Evolutionary conservation across 192 early-diverging fungal genomes (phyloP), one percentile per base, ranked within the genome.

Genomic region (Geranomyces variabilis): DNA sequence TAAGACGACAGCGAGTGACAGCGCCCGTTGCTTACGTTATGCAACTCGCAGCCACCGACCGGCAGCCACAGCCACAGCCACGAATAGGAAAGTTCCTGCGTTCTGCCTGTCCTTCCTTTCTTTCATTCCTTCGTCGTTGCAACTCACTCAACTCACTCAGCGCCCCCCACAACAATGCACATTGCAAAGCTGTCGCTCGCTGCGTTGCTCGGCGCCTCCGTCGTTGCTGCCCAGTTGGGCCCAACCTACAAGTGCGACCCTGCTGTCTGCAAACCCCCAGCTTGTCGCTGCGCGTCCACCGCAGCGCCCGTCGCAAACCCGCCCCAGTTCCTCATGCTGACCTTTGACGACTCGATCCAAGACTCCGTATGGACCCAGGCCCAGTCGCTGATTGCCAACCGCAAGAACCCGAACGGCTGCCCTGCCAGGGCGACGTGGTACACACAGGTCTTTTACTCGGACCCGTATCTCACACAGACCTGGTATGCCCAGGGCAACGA

Each of bases 331-430:
- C 29, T 80, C 15, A 19, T 77, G 61, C 28, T 80, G 46, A 77
- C 72, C 13, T 69, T 63, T 56, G 79, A 80, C 51, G 72, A 74
- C 56, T 36, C 72, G 0, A 36, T 74, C 12, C 74, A 73, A 33
- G 67, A 19, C 3, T 26, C 67, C 14, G 48, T 61, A 12, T 75
- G 68, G 67, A 13, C n/a, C 4, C 60, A 31, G 8, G 64, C 49
- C 15, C 59, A 64, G 33, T 28, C 70, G 13, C 75, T 80, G 0
- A 9, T 68, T 21, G 55, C 28, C 28, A 74, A 63, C 58, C 60
- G 79, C 58, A 69, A 74, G 55, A 80, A 80, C 68, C 84, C 84
- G 24, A 87, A 87, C 73, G 86, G 89, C 1, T 91, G 90, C 67
- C 81, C 82, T 30, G 81, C 78, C 28, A 75, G 75, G 58, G 80